These are phyloP conservation scores for Myrica gale DNA, from an alignment of 306 rosid genomes.

Conservation along the genomic window DNA sequence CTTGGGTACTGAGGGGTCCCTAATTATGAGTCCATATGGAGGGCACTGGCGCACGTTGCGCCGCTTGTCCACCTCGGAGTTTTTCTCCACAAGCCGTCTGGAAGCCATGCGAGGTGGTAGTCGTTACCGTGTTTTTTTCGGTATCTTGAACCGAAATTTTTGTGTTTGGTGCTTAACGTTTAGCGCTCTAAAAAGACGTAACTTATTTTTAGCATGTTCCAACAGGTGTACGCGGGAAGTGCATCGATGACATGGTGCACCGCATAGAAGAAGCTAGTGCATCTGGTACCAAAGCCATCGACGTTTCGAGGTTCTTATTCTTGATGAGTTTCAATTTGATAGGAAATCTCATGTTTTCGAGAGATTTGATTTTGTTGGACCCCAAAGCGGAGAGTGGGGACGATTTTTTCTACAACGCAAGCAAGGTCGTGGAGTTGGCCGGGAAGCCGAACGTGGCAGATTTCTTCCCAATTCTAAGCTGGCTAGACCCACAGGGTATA, in stretches of 20 bases:
- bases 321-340: slow-evolving; percentile 75
- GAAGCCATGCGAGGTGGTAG: slow-evolving; percentile 44
- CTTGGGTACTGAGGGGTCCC: slow-evolving; percentile 54
- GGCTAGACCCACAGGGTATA: slow-evolving; percentile 77
- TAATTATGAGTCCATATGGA: slow-evolving; percentile 64
- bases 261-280: slow-evolving; percentile 34
- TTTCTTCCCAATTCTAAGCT: slow-evolving; percentile 50
- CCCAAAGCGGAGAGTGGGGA: slow-evolving; percentile 62
- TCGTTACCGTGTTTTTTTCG: too few relatives aligned
- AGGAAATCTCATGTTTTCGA: slow-evolving; percentile 80
- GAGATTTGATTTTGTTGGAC: slow-evolving; percentile 68
- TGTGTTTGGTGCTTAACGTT: too few relatives aligned
- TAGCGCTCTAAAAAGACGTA: too few relatives aligned
- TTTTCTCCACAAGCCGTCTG: slow-evolving; percentile 54
- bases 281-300: slow-evolving; percentile 31
- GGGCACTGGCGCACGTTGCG: slow-evolving; percentile 76
- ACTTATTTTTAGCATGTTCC: too few relatives aligned
- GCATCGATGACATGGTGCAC: slow-evolving; percentile 57
- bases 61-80: slow-evolving; percentile 53
- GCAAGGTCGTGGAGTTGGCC: slow-evolving; percentile 71
- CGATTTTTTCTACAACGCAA: slow-evolving; percentile 54
- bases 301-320: slow-evolving; percentile 61
- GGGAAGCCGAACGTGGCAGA: slow-evolving; percentile 85
- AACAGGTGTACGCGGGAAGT: slow-evolving; percentile 39
- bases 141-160: too few relatives aligned